A percentile compares a stretch with the other conserved stretches of the same genome.
Conservation (phyloP, 2,329 filamentous ascomycete species). For the Trichoderma semiorbis region DNA sequence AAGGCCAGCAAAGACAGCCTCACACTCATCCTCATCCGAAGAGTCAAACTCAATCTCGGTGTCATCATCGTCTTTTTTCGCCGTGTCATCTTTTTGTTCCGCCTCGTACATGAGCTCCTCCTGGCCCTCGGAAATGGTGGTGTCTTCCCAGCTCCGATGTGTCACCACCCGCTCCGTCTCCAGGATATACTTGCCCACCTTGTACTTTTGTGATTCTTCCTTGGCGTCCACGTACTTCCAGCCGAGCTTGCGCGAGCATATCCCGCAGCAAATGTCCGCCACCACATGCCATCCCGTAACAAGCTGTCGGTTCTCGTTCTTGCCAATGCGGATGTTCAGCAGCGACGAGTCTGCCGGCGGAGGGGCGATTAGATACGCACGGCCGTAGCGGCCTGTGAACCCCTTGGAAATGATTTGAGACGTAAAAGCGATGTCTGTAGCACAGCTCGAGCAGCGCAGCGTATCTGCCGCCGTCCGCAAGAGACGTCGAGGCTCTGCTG, state of each 20-base stretch:
- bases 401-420: conserved; percentile 63
- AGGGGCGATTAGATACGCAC: conserved; percentile 58
- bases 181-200: conserved; percentile 65
- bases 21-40: conserved; percentile 58
- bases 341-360: conserved; percentile 32
- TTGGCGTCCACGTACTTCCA: conserved; percentile 68
- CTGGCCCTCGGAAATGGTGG: conserved; percentile 20
- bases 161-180: conserved; percentile 57
- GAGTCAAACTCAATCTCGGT: conserved; percentile 15
- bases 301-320: conserved; percentile 53
- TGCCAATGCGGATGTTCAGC: conserved; percentile 54
- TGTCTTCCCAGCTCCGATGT: conserved; percentile 49
- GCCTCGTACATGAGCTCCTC: conserved; percentile 11
- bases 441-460: conserved; percentile 56
- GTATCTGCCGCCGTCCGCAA: conserved; percentile 49
- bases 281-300: conserved; percentile 63
- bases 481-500: conserved; percentile 29
- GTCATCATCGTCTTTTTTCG: not conserved
- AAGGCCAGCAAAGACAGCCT: conserved; percentile 60
- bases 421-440: conserved; percentile 57
- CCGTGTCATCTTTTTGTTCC: not conserved
- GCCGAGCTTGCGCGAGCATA: conserved; percentile 56
- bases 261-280: conserved; percentile 57
- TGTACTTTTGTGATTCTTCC: conserved; percentile 60
- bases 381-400: conserved; percentile 63